Conservation (phyloP, 768 basidiomycete species). For the Lactifluus subvellereus region DNA sequence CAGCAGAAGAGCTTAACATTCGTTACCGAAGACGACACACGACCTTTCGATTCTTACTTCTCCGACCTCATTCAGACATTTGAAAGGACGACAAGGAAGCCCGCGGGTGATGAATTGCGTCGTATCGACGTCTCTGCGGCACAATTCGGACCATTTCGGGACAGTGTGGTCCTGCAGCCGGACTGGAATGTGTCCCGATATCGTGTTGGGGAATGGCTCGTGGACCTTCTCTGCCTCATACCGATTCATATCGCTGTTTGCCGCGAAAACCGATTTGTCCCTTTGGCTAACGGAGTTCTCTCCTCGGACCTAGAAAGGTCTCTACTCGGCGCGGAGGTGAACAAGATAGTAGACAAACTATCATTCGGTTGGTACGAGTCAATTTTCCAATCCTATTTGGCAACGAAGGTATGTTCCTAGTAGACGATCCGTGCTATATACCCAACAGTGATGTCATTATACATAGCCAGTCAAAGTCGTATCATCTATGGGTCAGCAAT, state of each 20-base stretch:
- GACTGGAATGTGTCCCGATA: conserved; percentile 34
- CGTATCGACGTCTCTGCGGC: conserved; percentile 34
- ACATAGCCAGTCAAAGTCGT: conserved; percentile 55
- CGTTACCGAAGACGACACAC: conserved; percentile 37
- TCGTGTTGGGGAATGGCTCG: conserved; percentile 55
- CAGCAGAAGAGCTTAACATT: conserved; percentile 38
- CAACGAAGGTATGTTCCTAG: conserved; percentile 39
- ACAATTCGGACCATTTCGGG: conserved; percentile 29
- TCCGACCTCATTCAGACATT: conserved; percentile 40
- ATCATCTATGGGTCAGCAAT: conserved; percentile 66
- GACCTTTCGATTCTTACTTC: conserved; percentile 40
- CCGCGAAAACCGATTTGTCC: conserved; percentile 54
- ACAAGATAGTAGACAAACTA: conserved; percentile 47
- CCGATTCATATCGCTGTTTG: conserved; percentile 60
- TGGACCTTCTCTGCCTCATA: conserved; percentile 56
- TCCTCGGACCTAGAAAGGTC: conserved; percentile 46
- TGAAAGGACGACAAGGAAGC: conserved; percentile 46
- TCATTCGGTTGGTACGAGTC: conserved; percentile 64
- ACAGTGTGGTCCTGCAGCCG: conserved; percentile 4
- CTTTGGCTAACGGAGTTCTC: conserved; percentile 51
- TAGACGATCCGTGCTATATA: neutral
- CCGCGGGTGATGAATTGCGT: conserved; percentile 41
- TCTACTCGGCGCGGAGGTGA: conserved; percentile 54
- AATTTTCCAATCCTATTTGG: conserved; percentile 58
- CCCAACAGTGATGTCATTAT: neutral